These are phyloP conservation scores for Didymella keratinophila DNA, from an alignment of 2,329 filamentous ascomycete genomes.

Conservation along the genomic window DNA sequence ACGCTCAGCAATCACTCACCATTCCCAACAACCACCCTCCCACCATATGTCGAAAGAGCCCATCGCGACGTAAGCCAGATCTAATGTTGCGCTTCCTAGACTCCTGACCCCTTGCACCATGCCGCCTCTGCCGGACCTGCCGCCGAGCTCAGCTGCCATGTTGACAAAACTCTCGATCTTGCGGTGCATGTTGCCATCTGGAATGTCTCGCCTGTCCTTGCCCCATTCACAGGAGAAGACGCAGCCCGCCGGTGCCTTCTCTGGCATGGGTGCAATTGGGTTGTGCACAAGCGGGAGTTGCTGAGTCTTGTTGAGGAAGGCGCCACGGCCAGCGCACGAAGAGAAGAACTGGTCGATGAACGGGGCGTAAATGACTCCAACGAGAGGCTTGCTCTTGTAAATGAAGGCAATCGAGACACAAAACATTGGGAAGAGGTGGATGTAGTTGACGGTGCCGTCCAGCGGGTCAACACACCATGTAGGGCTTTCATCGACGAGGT, in stretches of 20 bases:
- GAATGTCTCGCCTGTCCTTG: conserved; percentile 73
- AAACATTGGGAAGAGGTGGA: conserved; percentile 82
- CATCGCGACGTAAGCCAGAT: conserved; percentile 78
- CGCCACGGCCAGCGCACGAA: conserved; percentile 69
- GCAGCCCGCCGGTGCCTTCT: conserved; percentile 71
- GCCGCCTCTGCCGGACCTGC: conserved; percentile 70
- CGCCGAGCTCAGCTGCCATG: conserved; percentile 72
- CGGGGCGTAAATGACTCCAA: conserved; percentile 77
- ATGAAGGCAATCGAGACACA: conserved; percentile 79
- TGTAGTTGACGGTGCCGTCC: conserved; percentile 82
- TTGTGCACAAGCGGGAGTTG: conserved; percentile 69
- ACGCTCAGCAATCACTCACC: conserved; percentile 53
- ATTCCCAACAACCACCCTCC: conserved; percentile 84
- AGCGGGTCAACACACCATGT: conserved; percentile 82
- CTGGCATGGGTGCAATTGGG: conserved; percentile 69
- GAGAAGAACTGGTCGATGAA: conserved; percentile 75
- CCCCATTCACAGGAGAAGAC: conserved; percentile 82
- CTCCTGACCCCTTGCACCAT: conserved; percentile 82
- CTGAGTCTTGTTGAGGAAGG: conserved; percentile 72
- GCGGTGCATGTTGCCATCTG: conserved; percentile 72
- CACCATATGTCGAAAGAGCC: conserved; percentile 82
- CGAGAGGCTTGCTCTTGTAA: conserved; percentile 64
- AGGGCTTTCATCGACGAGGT: conserved; percentile 69
- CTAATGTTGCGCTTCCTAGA: conserved; percentile 74
- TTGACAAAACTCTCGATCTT: conserved; percentile 80